Evolutionary conservation across 2,329 filamentous ascomycete species (phyloP).

Genomic region (Botryotinia convoluta): DNA sequence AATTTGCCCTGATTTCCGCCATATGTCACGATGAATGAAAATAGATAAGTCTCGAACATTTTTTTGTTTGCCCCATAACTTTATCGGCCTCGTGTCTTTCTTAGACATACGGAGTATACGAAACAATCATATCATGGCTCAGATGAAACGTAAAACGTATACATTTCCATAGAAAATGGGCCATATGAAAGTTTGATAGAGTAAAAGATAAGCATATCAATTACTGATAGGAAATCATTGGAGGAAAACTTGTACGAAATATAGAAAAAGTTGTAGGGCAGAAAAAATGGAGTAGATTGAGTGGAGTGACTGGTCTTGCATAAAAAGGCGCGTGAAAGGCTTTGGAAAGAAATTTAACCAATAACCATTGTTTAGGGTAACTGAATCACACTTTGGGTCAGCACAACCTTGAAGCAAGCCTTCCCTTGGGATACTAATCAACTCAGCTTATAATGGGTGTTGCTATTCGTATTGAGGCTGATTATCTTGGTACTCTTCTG

Average conservation of each 20-base stretch:
- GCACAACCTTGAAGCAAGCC: conserved; percentile 11
- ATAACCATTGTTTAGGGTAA: background rate
- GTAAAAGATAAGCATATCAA: background rate
- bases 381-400: conserved; percentile 14
- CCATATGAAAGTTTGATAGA: background rate
- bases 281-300: conserved; percentile 1
- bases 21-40: background rate
- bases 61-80: conserved; percentile 1
- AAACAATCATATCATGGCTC: conserved; percentile 11
- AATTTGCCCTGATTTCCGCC: conserved; percentile 12
- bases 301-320: conserved; percentile 19
- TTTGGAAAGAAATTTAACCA: background rate
- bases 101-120: conserved; percentile 2
- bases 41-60: background rate
- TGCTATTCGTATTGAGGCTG: conserved; percentile 28
- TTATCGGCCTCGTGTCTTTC: conserved; percentile 11
- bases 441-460: conserved; percentile 17
- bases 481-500: background rate
- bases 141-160: background rate
- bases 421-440: background rate
- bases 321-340: conserved; percentile 13
- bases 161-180: background rate
- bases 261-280: background rate
- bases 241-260: background rate
- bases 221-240: background rate